Evolutionary conservation across 371 early-diverging fungal genomes (phyloP), one percentile per base, ranked within the genome.

Genomic region (Saksenaea oblongispora): DNA sequence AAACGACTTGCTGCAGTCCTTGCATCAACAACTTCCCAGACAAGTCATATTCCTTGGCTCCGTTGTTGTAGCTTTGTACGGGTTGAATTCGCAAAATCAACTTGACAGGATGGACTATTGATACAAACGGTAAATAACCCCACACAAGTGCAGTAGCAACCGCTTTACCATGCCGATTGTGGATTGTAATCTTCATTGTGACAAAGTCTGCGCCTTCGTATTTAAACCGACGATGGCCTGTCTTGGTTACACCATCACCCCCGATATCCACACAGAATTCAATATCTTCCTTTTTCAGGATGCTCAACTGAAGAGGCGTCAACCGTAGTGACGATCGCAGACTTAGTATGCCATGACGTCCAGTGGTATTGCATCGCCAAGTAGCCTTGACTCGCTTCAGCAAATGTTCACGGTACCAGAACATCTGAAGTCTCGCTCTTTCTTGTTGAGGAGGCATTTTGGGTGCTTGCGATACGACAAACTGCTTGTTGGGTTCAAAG

Each of bases 321-420:
- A 89, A 56, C n/a, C 83, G 73, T n/a, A 85, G 58, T 0, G 71
- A 77, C 0, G 82, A 67, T 26, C 89, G 65, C 44, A 89, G 62
- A 58, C 86, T 79, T 44, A 89, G 69, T 15, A 69, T 65, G 13
- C 89, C 89, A 39, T 74, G 71, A 37, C 84, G 71, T n/a, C 71
- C 73, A 0, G 82, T 79, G 18, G 69, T 60, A 53, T 56, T 36
- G 37, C 73, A 72, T 51, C 58, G 42, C 89, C 89, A 89, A 0
- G 67, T 66, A 8, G 86, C 85, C 5, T 76, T 79, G 14, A 89
- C 72, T 15, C 83, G 76, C 53, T 82, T 71, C 51, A 90, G 63
- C 9, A 93, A 60, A n/a, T 81, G 77, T 62, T 93, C 91, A 54
- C 89, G 73, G 62, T 89, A 90, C 94, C 94, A 94, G 70, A 92